Base-by-base conservation (phyloP, 108 stramenopile species). In the Stephanodiscus triporus region DNA sequence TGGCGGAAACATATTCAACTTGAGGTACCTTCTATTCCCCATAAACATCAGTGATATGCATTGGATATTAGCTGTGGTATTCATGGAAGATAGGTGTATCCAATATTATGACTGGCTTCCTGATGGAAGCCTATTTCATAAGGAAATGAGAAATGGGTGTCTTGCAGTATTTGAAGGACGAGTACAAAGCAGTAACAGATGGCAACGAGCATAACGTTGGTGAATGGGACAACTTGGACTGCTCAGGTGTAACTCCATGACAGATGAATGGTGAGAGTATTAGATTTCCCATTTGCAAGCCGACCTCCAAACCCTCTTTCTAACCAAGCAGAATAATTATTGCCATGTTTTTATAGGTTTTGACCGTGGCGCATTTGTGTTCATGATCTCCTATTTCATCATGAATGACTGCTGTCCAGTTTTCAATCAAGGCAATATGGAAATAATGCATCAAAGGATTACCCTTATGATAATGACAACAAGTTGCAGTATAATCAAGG, bases 61-160 rank as follows among this genome's bases (percentile, higher is more conserved):
- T 78, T 98, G 98, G 98, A 89, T 92, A 50, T 86, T 88, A 68
- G 94, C 91, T 7, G 96, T 94, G 24, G 88, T 92, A 24, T 92
- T 88, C 66, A 88, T 98, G 86, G 83, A 85, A 51, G 66, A 97
- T 62, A 95, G 93, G 60, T 68, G 79, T 16, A 93, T 96, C 54
- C 85, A 89, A 61, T 82, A 88, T 47, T 95, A 76, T 72, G 94
- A 95, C 72, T 89, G 85, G 27, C 11, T 40, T 40, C 40, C 40
- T 1, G 40, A 40, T 9, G 76, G 91, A 77, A 87, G 87, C 9
- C 78, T 82, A 8, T 40, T 66, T 8, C 87, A 87, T 11, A 42
- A 22, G 45, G 38, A 54, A 2, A 90, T 90, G 69, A 70, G 92
- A 36, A 55, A 89, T 47, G 82, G 68, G 22, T n/a, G 79, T 93